A percentile compares a stretch with the other conserved stretches of the same genome.
Evolutionary conservation across 1,284 basidiomycete genomes (phyloP).

Genomic region (Pascua guehoae): DNA sequence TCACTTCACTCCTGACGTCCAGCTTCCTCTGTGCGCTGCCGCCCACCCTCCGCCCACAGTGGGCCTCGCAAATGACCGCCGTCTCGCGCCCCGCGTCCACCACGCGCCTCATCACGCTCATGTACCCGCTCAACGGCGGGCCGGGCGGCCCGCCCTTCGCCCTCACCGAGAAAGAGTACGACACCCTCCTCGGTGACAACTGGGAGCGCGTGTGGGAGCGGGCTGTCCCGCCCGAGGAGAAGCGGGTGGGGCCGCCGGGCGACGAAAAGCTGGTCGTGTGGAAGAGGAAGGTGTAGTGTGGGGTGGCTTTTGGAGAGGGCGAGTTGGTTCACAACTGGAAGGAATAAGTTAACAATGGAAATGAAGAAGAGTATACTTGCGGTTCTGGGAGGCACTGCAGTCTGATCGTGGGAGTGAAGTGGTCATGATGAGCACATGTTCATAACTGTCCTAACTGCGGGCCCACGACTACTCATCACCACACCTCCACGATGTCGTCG

Average conservation of each 20-base stretch:
- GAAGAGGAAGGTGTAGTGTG: conserved; percentile 10
- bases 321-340: background rate
- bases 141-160: conserved; percentile 62
- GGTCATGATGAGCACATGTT: no score
- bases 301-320: background rate
- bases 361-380: background rate
- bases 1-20: conserved; percentile 11
- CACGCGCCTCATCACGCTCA: conserved; percentile 57
- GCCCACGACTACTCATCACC: background rate
- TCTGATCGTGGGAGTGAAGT: no score
- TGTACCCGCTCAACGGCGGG: conserved; percentile 53
- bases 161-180: conserved; percentile 60
- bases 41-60: conserved; percentile 56
- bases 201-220: conserved; percentile 54
- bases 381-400: background rate
- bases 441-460: no score
- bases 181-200: conserved; percentile 54
- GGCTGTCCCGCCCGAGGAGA: conserved; percentile 55
- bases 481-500: background rate
- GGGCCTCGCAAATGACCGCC: conserved; percentile 59
- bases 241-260: conserved; percentile 12
- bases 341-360: background rate
- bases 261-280: conserved; percentile 16
- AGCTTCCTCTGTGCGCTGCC: conserved; percentile 71
- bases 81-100: conserved; percentile 60